phyloP scores from a whole-genome alignment of 2,329 filamentous ascomycete species.

The Cryphonectria parasitica region DNA sequence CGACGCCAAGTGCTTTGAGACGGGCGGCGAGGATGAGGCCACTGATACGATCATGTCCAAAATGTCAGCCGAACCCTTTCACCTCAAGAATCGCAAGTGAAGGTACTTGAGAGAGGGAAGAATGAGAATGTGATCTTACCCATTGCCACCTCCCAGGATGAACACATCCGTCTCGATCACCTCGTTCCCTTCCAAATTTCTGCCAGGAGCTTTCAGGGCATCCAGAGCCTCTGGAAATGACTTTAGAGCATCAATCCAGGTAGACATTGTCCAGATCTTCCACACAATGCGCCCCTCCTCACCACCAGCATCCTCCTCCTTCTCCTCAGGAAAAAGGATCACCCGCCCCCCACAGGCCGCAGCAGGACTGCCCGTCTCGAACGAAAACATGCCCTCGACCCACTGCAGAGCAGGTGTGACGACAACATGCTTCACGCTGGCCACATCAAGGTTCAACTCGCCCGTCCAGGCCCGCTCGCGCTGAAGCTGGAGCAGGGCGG shows the following conservation, averaged over 20 bases:
- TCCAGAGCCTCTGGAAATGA: slow-evolving; percentile 36
- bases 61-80: not conserved
- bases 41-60: slow-evolving; percentile 28
- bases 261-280: slow-evolving; percentile 42
- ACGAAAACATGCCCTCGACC: slow-evolving; percentile 38
- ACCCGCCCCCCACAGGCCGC: slow-evolving; percentile 39
- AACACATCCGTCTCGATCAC: slow-evolving; percentile 40
- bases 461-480: slow-evolving; percentile 30
- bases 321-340: slow-evolving; percentile 36
- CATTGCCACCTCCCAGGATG: slow-evolving; percentile 41
- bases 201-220: slow-evolving; percentile 32
- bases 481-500: slow-evolving; percentile 32
- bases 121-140: slow-evolving; percentile 32
- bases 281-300: slow-evolving; percentile 30
- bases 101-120: not conserved
- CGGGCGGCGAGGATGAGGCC: slow-evolving; percentile 41
- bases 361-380: slow-evolving; percentile 38
- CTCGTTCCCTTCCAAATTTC: slow-evolving; percentile 25
- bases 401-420: slow-evolving; percentile 35
- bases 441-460: slow-evolving; percentile 28
- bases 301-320: no score
- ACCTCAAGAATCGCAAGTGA: no score
- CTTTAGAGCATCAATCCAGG: slow-evolving; percentile 36
- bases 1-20: slow-evolving; percentile 43
- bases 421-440: slow-evolving; percentile 28